A percentile compares a stretch with the other conserved stretches of the same genome.
Conservation (phyloP, 495 filamentous ascomycete genomes). For the Daldinia decipiens region DNA sequence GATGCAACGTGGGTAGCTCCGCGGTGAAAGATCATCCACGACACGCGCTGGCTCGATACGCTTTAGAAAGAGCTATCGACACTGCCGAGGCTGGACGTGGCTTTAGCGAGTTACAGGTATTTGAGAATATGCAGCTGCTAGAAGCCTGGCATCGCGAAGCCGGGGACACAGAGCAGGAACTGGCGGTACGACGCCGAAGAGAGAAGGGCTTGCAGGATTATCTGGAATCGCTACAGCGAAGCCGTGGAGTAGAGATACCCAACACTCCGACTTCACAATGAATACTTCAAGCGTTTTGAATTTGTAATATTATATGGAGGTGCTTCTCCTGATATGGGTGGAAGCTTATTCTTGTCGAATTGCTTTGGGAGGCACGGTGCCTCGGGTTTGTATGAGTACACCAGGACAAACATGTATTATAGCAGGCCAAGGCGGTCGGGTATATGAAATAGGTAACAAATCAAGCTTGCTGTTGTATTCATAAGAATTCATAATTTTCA, state of each 20-base stretch:
- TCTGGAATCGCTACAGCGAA: conserved; percentile 18
- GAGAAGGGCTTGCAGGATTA: conserved; percentile 34
- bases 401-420: neutral
- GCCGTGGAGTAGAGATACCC: neutral
- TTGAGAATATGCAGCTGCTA: conserved; percentile 38
- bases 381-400: neutral
- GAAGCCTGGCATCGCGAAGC: conserved; percentile 41
- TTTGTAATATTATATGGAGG: neutral
- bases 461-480: conserved; percentile 1
- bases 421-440: neutral
- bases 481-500: neutral
- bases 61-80: conserved; percentile 29
- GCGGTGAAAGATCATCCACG: conserved; percentile 23
- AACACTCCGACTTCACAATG: conserved; percentile 16
- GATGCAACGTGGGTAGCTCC: conserved; percentile 14
- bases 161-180: conserved; percentile 23
- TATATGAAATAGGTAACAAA: neutral
- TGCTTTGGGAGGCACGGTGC: neutral
- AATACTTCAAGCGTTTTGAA: neutral
- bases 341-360: neutral
- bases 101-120: conserved; percentile 33
- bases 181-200: conserved; percentile 24
- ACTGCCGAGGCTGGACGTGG: conserved; percentile 27
- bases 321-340: neutral
- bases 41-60: conserved; percentile 36